Evolutionary conservation across 2,329 filamentous ascomycete species (phyloP).

Genomic region (Hypoxylon sp.): DNA sequence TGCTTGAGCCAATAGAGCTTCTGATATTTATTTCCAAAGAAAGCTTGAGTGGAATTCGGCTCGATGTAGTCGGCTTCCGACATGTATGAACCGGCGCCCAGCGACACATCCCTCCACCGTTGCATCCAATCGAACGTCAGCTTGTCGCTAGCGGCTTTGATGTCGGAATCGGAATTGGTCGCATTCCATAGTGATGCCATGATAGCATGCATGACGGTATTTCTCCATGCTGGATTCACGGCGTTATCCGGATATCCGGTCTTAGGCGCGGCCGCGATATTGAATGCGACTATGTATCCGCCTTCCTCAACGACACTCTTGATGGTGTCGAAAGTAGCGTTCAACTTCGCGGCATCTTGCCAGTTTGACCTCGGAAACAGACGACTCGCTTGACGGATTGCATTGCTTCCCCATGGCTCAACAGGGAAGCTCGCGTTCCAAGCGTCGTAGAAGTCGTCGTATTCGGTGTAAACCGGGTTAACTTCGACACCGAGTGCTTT

Average conservation of each 20-base stretch:
- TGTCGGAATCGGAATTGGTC: constrained; percentile 37
- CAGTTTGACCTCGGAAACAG: constrained; percentile 58
- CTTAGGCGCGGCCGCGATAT: constrained; percentile 47
- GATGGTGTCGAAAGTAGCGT: constrained; percentile 52
- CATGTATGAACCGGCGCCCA: constrained; percentile 45
- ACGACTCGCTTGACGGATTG: constrained; percentile 55
- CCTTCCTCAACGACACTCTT: constrained; percentile 49
- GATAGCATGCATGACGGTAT: constrained; percentile 55
- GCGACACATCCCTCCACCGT: constrained; percentile 48
- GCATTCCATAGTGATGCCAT: constrained; percentile 45
- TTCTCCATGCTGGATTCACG: constrained; percentile 61
- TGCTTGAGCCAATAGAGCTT: constrained; percentile 45
- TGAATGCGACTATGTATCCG: constrained; percentile 42
- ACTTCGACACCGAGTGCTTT: constrained; percentile 49
- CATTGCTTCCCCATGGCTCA: constrained; percentile 51
- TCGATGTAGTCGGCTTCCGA: constrained; percentile 48
- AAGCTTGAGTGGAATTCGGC: constrained; percentile 45
- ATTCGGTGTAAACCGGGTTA: constrained; percentile 52
- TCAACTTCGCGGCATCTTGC: constrained; percentile 51
- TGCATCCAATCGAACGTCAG: constrained; percentile 51
- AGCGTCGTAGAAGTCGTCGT: constrained; percentile 54
- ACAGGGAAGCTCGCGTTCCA: constrained; percentile 58
- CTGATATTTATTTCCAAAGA: constrained; percentile 46
- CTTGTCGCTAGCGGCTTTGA: constrained; percentile 48
- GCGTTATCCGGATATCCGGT: constrained; percentile 45